Evolutionary conservation across 257 asterid genomes (phyloP).

Genomic region (Fraxinus cuspidata): DNA sequence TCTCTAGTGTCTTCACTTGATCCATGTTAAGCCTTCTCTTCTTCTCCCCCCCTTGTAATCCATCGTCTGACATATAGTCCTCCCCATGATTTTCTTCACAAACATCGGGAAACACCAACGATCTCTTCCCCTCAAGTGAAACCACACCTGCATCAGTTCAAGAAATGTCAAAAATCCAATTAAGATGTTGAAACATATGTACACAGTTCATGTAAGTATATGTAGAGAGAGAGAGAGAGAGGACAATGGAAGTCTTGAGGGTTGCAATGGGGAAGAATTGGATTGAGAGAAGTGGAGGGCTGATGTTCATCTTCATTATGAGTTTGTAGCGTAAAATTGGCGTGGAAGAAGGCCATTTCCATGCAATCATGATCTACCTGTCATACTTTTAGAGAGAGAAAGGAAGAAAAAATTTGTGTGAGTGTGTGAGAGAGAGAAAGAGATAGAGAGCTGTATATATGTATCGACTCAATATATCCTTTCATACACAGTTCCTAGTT

Average conservation of each 20-base stretch:
- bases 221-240: conserved; percentile 9
- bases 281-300: conserved; percentile 44
- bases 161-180: not conserved
- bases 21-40: conserved; percentile 64
- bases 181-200: not conserved
- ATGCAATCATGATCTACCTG: not conserved
- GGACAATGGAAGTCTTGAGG: conserved; percentile 47
- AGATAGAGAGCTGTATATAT: not conserved
- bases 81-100: conserved; percentile 40
- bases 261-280: conserved; percentile 35
- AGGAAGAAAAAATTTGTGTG: not conserved
- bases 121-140: conserved; percentile 16
- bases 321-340: not conserved
- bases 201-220: not conserved
- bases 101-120: conserved; percentile 4
- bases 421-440: not conserved
- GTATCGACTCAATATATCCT: not conserved
- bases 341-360: conserved; percentile 6
- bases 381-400: not conserved
- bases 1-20: conserved; percentile 66
- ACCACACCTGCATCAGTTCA: conserved; percentile 28
- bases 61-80: conserved; percentile 60
- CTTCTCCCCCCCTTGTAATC: conserved; percentile 56
- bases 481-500: not conserved
- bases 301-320: conserved; percentile 37